Base-by-base conservation (phyloP, 2,329 filamentous ascomycete species). In the Didymella segeticola region DNA sequence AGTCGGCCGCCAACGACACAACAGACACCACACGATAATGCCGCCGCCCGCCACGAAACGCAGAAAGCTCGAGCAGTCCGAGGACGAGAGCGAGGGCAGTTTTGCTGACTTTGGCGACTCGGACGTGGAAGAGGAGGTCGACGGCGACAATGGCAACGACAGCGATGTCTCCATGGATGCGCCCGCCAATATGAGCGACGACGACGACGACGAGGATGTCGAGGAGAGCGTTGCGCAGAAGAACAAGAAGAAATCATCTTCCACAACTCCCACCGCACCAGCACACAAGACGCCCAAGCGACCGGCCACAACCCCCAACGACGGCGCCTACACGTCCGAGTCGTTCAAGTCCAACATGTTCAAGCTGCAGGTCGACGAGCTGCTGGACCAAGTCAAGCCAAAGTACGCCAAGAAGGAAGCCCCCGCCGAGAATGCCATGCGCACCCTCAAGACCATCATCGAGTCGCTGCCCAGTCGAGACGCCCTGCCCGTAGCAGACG, bases 311-410 rank as follows among this genome's bases (percentile, higher is more conserved):
- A 63, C 58, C 19, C 62, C 66, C 8, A 66, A 69, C 30, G 71
- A 73, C 31, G 76, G 75, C 45, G 71, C 77, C 22, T 82, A 80
- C 66, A 76, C 74, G 17, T 79, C 78, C 26, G 83, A 83, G 41
- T 78, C 82, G n/a, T 87, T 83, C 77, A 87, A 87, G 67, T 87
- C 85, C 36, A 87, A 81, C 67, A 76, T 88, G 51, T 88, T 89
- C 76, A 88, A 88, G 68, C 72, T 89, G 9, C 86, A 89, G 67
- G 78, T 88, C 27, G 84, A 89, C 58, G 85, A 88, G 62, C 75
- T 89, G 51, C 70, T 89, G 43, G 72, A 77, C 6, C 82, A 86
- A 59, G 75, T 86, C 43, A 79, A 80, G 62, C 83, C 82, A 27
- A 82, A 83, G 56, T 84, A 86, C 59, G 82, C 82, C 26, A 84